Conservation (phyloP, 2,329 filamentous ascomycete species). For the Neopestalotiopsis sp. region DNA sequence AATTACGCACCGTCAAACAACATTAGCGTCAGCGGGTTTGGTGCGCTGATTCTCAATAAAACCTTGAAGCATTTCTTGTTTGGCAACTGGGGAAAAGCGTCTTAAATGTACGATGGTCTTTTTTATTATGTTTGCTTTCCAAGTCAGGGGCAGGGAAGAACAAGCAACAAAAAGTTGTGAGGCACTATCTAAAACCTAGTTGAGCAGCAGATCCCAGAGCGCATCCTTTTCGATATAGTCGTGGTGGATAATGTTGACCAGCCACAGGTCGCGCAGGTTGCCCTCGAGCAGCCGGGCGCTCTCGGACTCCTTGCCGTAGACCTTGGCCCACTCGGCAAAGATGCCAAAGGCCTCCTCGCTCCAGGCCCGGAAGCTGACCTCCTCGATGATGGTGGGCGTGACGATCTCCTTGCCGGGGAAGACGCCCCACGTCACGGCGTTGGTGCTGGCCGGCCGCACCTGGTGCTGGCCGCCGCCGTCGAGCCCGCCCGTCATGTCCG, state of each 20-base stretch:
- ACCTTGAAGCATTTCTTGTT: background rate
- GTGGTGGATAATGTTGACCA: constrained; percentile 91
- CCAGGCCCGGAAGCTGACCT: constrained; percentile 93
- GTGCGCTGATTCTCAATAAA: background rate
- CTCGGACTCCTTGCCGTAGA: constrained; percentile 77
- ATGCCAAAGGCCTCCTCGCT: constrained; percentile 94
- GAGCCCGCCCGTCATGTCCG: constrained; percentile 52
- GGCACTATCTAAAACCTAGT: background rate
- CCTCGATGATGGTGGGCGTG: constrained; percentile 95
- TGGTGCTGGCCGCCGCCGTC: constrained; percentile 37
- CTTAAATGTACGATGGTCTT: background rate
- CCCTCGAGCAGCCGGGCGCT: constrained; percentile 74
- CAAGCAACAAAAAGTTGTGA: background rate
- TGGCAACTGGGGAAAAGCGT: background rate
- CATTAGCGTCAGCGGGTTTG: background rate
- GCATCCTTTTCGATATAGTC: constrained; percentile 74
- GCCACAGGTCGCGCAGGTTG: constrained; percentile 74
- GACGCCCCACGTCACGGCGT: constrained; percentile 96
- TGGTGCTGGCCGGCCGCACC: constrained; percentile 64
- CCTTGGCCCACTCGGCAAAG: constrained; percentile 90
- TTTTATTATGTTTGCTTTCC: background rate
- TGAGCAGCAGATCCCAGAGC: constrained; percentile 71
- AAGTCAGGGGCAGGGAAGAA: background rate
- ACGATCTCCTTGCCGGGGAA: constrained; percentile 96
- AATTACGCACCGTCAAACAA: background rate